These are phyloP conservation scores for Alopecurus myosuroides DNA, from an alignment of 176 grass and related monocot genomes.

Conservation along the genomic window DNA sequence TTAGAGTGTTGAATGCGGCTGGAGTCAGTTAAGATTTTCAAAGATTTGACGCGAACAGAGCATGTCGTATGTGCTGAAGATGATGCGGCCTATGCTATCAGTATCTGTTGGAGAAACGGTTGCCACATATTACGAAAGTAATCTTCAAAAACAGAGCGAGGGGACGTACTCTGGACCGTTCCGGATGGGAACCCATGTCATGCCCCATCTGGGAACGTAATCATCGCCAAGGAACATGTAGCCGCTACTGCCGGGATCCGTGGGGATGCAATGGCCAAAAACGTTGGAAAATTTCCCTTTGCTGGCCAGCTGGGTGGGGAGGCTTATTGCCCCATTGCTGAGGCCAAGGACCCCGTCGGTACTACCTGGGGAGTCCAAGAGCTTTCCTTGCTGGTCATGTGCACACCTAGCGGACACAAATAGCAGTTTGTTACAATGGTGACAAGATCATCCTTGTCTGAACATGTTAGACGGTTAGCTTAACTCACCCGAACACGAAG, in stretches of 20 bases:
- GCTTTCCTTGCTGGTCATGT: conserved; percentile 81
- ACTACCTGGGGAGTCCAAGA: conserved; percentile 46
- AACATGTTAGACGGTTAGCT: not conserved
- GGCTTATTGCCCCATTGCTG: conserved; percentile 50
- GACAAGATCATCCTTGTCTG: not conserved
- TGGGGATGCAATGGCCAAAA: conserved; percentile 67
- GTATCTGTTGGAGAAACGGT: conserved; percentile 15
- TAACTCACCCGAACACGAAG: conserved; percentile 73
- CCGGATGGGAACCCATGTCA: conserved; percentile 72
- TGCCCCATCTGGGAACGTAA: conserved; percentile 72
- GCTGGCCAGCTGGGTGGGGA: conserved; percentile 67
- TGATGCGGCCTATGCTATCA: not conserved
- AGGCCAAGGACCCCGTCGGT: conserved; percentile 83
- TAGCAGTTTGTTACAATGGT: not conserved
- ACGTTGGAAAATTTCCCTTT: conserved; percentile 67
- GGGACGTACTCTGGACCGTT: conserved; percentile 66
- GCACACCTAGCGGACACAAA: conserved; percentile 55
- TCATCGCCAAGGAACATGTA: conserved; percentile 88
- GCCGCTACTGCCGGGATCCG: conserved; percentile 52
- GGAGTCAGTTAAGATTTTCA: conserved; percentile 12
- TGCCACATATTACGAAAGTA: not conserved
- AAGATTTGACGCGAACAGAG: conserved; percentile 5
- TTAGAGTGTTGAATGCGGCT: not conserved
- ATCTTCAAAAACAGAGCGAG: not conserved
- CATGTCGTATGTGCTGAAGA: conserved; percentile 11